Evolutionary conservation across 2,329 filamentous ascomycete species (phyloP), one percentile per base, ranked within the genome.

Genomic region (Pseudocercospora fijiensis): DNA sequence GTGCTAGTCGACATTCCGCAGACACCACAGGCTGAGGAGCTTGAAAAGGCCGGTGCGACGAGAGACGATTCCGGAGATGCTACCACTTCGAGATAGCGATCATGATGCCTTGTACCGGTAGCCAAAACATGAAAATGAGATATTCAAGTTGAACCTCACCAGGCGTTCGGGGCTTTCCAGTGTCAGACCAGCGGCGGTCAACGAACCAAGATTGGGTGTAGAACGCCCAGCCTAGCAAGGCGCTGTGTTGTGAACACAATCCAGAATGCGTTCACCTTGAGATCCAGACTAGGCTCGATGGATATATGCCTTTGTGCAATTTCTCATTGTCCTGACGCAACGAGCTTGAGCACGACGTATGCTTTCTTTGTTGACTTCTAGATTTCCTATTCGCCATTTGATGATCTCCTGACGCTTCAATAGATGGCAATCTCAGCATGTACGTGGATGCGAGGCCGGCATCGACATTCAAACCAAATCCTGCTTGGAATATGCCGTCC

Each of bases 1-100:
- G 79, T 82, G 1, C 73, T 82, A 49, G 78, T 81, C 4, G 78
- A 82, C 69, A 71, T 82, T 11, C 80, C 80, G 0, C 67, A 74
- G 43, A 76, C 75, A 11, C 80, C 80, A 26, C 77, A 75, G 1
- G 77, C 80, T 0, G 79, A 80, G 52, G 80, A 81, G 65, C 75
- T 82, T 2, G 77, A 78, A 60, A 75, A 65, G 74, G 57, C 65
- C 20, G 67, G 57, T 11, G 65, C 62, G 13, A 57, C 27, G n/a
- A 47, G 61, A 22, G 43, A 59, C 20, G 24, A 55, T 28, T 45
- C 28, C 9, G 45, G 20, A 30, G 4, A n/a, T 58, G 37, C 33
- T 49, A 18, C 33, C 37, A 18, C 18, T 20, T 26, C 41, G 26
- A 28, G 37, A 30, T 28, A 20, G 22, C 16, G 18, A 6, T 7